Base-by-base conservation (phyloP, 176 grass and related monocot genomes). In the Alloteropsis semialata region DNA sequence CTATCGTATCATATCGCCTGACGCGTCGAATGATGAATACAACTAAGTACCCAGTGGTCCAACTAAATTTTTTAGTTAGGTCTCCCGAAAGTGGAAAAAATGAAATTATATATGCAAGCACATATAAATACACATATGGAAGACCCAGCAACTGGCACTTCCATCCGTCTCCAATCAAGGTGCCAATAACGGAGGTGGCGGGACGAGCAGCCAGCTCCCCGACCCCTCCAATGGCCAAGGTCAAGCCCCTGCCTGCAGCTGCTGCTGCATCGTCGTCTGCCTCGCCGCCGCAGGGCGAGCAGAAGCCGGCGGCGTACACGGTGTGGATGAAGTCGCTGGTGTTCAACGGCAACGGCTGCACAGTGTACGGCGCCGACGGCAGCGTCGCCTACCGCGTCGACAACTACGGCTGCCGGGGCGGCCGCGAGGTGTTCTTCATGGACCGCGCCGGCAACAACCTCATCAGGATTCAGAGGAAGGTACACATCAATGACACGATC, bases 301-400 rank as follows among this genome's bases (percentile, higher is more conserved):
- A 73, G 63, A 12, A 63, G 57, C 76, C 48, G 85, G 68, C 25
- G 3, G 49, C n/a, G 21, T 97, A 90, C 75, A 94, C 91, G 3
- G 57, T 97, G 48, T 97, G 95, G 86, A 94, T 97, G 95, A 94
- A 92, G 73, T 94, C 92, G 15, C 79, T 97, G 53, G 90, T 94
- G 44, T 86, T 97, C 77, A 94, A 87, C 38, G 86, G 88, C 46
- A 92, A 87, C 21, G 90, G 90, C 32, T 94, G 95, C 88, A 76
- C 92, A 24, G 84, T 97, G 38, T 97, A 94, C 78, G 79, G 84
- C 72, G 72, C 90, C 11, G 84, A 90, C 63, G 90, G 95, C 54
- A 2, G 29, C 27, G 55, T 97, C 34, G 85, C 76, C 65, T 94
- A 87, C 76, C 80, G 94, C 54, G 86, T 97, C 15, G 95, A 97